Evolutionary conservation across 345 rosid genomes (phyloP).

Genomic region (Raphanus raphanistrum): DNA sequence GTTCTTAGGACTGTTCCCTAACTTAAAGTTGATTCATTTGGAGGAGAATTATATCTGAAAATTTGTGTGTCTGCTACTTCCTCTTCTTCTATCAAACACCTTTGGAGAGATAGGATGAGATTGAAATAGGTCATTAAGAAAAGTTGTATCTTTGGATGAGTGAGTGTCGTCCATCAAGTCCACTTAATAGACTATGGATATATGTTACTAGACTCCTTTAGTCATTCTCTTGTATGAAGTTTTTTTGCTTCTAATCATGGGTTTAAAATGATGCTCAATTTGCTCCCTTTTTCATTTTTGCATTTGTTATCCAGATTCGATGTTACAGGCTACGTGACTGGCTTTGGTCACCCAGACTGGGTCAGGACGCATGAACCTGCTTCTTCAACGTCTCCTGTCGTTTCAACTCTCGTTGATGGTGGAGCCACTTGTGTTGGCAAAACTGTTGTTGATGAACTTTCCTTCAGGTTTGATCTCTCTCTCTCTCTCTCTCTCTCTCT

Average conservation of each 20-base stretch:
- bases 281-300: not conserved
- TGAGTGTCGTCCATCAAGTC: not conserved
- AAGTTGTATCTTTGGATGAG: not conserved
- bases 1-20: not conserved
- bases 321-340: slow-evolving; percentile 72
- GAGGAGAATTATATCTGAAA: not conserved
- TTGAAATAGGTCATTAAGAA: not conserved
- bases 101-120: not conserved
- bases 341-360: slow-evolving; percentile 99
- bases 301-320: slow-evolving; percentile 60
- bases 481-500: not conserved
- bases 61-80: not conserved
- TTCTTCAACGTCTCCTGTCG: slow-evolving; percentile 58
- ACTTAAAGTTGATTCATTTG: not conserved
- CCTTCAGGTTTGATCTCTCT: slow-evolving; percentile 51
- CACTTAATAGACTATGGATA: not conserved
- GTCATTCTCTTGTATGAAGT: no score
- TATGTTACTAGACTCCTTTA: not conserved
- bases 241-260: not conserved
- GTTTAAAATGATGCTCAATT: no score
- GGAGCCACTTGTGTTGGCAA: slow-evolving; percentile 96
- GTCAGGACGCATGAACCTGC: slow-evolving; percentile 66
- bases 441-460: slow-evolving; percentile 85
- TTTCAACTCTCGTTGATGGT: slow-evolving; percentile 74
- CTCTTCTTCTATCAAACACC: not conserved